Evolutionary conservation across 2,329 filamentous ascomycete species (phyloP).

Genomic region (Annulohypoxylon truncatum): DNA sequence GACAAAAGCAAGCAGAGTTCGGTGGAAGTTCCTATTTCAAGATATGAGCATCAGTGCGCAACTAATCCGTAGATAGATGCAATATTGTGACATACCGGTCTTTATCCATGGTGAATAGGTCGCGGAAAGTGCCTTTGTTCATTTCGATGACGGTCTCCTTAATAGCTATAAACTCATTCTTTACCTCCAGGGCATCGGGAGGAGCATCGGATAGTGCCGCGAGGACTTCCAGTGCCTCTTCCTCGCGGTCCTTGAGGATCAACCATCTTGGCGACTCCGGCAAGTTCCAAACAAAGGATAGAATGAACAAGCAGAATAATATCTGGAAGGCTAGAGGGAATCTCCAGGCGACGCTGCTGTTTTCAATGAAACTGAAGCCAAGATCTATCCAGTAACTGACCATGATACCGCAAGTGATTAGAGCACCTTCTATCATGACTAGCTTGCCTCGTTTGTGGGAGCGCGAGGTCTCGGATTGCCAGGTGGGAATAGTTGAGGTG

Average conservation of each 20-base stretch:
- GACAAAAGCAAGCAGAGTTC: constrained; percentile 65
- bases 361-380: constrained; percentile 63
- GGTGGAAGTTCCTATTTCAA: constrained; percentile 60
- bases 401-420: constrained; percentile 68
- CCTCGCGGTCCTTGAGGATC: constrained; percentile 56
- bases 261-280: constrained; percentile 65
- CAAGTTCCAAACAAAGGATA: constrained; percentile 63
- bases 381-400: constrained; percentile 71
- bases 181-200: constrained; percentile 64
- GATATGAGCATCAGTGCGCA: constrained; percentile 25
- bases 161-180: constrained; percentile 62
- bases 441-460: constrained; percentile 69
- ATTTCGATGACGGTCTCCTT: constrained; percentile 76
- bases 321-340: constrained; percentile 71
- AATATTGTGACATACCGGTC: constrained; percentile 53
- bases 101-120: constrained; percentile 69
- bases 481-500: constrained; percentile 65
- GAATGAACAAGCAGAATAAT: constrained; percentile 68
- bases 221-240: constrained; percentile 58
- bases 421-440: constrained; percentile 69
- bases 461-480: constrained; percentile 70
- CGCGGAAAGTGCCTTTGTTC: constrained; percentile 63
- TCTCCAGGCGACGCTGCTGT: constrained; percentile 64
- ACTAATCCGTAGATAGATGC: neutral
- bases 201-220: constrained; percentile 55